Evolutionary conservation across 768 basidiomycete species (phyloP).

Genomic region (Lactarius akahatsu): DNA sequence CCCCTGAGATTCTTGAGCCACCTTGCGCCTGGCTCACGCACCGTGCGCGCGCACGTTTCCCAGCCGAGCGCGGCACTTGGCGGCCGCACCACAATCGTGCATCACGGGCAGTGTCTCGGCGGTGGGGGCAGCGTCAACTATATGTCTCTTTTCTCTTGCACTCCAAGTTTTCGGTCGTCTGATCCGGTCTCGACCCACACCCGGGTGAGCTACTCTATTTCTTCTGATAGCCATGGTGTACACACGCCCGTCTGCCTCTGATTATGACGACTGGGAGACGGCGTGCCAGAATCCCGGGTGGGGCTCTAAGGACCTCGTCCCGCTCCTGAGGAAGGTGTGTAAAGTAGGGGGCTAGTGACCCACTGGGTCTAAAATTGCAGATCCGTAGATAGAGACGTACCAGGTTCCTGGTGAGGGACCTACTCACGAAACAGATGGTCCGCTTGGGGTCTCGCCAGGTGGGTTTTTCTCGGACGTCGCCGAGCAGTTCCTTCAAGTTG

Average conservation of each 20-base stretch:
- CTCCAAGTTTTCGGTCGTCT: not conserved
- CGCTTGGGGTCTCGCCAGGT: too few relatives aligned
- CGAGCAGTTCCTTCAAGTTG: too few relatives aligned
- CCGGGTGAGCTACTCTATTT: not conserved
- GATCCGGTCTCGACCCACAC: not conserved
- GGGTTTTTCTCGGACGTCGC: too few relatives aligned
- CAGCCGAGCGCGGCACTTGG: conserved; percentile 44
- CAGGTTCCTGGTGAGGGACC: too few relatives aligned
- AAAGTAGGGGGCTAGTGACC: not conserved
- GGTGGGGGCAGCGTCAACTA: conserved; percentile 65
- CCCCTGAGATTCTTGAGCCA: conserved; percentile 52
- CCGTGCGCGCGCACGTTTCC: conserved; percentile 43
- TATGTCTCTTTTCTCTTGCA: conserved; percentile 29
- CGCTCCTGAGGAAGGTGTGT: conserved; percentile 54
- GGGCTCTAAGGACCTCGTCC: conserved; percentile 56
- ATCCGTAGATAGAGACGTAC: too few relatives aligned
- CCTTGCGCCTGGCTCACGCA: conserved; percentile 40
- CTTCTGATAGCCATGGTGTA: conserved; percentile 45
- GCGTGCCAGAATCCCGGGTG: conserved; percentile 56
- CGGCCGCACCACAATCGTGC: conserved; percentile 47
- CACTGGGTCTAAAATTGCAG: not conserved
- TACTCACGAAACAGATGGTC: too few relatives aligned
- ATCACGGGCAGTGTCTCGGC: conserved; percentile 51
- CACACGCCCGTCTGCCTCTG: conserved; percentile 56
- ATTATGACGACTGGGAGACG: conserved; percentile 44